Conservation (phyloP, 495 filamentous ascomycete species). For the Penicillium cinerascens region DNA sequence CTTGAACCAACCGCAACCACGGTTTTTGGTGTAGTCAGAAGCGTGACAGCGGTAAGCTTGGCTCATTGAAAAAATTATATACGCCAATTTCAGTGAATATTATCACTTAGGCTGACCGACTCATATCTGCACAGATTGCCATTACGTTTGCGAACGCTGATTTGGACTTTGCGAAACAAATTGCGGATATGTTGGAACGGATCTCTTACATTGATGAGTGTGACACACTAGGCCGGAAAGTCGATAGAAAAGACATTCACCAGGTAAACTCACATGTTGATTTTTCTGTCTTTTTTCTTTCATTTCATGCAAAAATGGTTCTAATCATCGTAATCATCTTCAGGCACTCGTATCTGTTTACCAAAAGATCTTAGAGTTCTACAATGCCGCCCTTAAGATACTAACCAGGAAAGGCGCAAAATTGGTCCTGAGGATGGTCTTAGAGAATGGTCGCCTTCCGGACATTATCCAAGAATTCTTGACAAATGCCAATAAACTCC, state of each 20-base stretch:
- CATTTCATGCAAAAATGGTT: too few species aligned
- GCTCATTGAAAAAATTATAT: neutral
- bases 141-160: neutral
- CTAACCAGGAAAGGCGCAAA: neutral
- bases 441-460: neutral
- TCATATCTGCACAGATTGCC: neutral
- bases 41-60: constrained; percentile 17
- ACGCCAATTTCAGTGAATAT: constrained; percentile 3
- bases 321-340: neutral
- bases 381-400: neutral
- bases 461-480: neutral
- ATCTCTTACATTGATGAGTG: constrained; percentile 2
- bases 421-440: neutral
- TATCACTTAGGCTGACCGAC: neutral
- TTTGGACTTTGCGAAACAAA: neutral
- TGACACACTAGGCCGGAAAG: neutral
- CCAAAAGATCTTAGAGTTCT: constrained; percentile 1
- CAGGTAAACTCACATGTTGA: neutral
- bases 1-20: constrained; percentile 15
- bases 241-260: neutral
- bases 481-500: neutral
- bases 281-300: neutral
- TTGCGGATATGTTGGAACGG: neutral
- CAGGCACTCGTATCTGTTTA: neutral
- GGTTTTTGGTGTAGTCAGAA: constrained; percentile 15